phyloP scores from a whole-genome alignment of 2,329 filamentous ascomycete species.

The Aspergillus pseudoviridinutans region DNA sequence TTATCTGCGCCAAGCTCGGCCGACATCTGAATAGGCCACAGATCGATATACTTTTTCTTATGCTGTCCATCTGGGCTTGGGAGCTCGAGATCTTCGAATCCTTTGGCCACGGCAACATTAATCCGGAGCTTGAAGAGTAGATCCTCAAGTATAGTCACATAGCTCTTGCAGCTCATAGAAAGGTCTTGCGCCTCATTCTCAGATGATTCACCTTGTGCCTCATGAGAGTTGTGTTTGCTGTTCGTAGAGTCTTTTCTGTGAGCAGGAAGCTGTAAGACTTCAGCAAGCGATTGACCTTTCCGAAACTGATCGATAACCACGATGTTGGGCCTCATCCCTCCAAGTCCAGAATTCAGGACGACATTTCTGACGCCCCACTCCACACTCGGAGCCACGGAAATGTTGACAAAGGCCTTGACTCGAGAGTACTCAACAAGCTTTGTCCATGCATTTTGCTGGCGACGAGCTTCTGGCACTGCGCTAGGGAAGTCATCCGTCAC shows the following conservation, averaged over 20 bases:
- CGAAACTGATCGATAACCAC: slow-evolving; percentile 75
- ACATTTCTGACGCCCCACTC: slow-evolving; percentile 84
- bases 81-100: slow-evolving; percentile 71
- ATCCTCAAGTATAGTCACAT: slow-evolving; percentile 80
- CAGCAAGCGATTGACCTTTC: slow-evolving; percentile 53
- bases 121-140: slow-evolving; percentile 71
- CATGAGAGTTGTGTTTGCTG: slow-evolving; percentile 17
- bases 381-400: slow-evolving; percentile 75
- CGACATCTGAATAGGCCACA: slow-evolving; percentile 94
- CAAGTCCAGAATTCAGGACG: slow-evolving; percentile 74
- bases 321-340: slow-evolving; percentile 86
- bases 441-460: slow-evolving; percentile 78
- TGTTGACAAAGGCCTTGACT: slow-evolving; percentile 86
- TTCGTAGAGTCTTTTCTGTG: slow-evolving; percentile 17
- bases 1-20: slow-evolving; percentile 69
- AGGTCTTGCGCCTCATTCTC: slow-evolving; percentile 65
- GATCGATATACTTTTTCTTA: slow-evolving; percentile 73
- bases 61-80: slow-evolving; percentile 58
- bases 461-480: slow-evolving; percentile 74
- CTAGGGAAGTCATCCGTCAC: slow-evolving; percentile 76
- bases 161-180: slow-evolving; percentile 66
- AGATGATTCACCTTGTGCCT: slow-evolving; percentile 38
- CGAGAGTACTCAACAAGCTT: slow-evolving; percentile 82
- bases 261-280: slow-evolving; percentile 50
- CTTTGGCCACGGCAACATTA: slow-evolving; percentile 80